A percentile compares a stretch with the other conserved stretches of the same genome.
phyloP scores from a whole-genome alignment of 1,139 yeast species.

The Yamadazyma kanchanaburiensis region DNA sequence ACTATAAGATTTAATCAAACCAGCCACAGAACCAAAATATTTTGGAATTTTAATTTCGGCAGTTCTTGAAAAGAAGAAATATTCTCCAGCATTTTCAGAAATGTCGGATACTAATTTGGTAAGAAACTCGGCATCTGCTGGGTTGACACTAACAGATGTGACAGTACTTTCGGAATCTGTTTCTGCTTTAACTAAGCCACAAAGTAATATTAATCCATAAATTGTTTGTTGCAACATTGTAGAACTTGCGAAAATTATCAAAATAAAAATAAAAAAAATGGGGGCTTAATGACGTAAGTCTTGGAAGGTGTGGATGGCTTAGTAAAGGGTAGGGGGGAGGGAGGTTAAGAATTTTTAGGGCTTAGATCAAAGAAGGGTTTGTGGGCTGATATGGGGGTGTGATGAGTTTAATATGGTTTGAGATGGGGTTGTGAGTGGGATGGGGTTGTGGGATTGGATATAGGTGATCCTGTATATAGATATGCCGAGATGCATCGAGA shows the following conservation, averaged over 20 bases:
- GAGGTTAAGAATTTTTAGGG: too few relatives aligned
- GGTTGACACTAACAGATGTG: constrained; percentile 3
- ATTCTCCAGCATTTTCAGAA: constrained; percentile 17
- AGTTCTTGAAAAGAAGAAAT: constrained; percentile 21
- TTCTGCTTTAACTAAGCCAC: not conserved
- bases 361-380: too few relatives aligned
- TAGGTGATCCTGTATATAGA: too few relatives aligned
- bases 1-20: constrained; percentile 21
- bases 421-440: too few relatives aligned
- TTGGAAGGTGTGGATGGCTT: too few relatives aligned
- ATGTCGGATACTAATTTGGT: constrained; percentile 29
- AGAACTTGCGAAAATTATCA: not conserved
- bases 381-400: too few relatives aligned
- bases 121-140: constrained; percentile 19
- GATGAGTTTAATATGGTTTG: too few relatives aligned
- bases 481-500: too few relatives aligned
- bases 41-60: constrained; percentile 21
- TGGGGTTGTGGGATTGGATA: too few relatives aligned
- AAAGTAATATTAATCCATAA: not conserved
- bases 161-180: not conserved
- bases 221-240: too few relatives aligned
- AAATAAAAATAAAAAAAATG: not conserved
- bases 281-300: too few relatives aligned
- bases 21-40: constrained; percentile 20
- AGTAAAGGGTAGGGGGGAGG: too few relatives aligned